Evolutionary conservation across 129 eudicot genomes (phyloP).

Genomic region (Lactuca saligna): DNA sequence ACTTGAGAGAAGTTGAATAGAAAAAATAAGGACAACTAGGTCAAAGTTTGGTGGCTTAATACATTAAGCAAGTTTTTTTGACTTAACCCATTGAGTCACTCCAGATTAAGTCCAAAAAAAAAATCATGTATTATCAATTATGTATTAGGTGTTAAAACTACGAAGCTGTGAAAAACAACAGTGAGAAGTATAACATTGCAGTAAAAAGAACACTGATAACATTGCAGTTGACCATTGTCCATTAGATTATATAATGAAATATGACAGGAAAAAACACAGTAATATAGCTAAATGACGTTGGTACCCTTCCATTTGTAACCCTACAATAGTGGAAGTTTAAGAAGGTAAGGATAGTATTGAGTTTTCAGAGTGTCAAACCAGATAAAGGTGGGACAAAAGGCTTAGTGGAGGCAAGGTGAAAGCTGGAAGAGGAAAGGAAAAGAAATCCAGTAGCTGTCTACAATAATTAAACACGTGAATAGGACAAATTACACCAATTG

Average conservation of each 20-base stretch:
- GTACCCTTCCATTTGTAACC: constrained; percentile 15
- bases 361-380: too few relatives aligned
- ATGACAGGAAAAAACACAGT: constrained; percentile 12
- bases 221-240: constrained; percentile 19
- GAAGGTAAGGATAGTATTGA: too few relatives aligned
- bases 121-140: too few relatives aligned
- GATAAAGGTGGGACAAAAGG: constrained; percentile 27
- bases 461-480: constrained; percentile 35
- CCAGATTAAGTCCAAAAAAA: too few relatives aligned
- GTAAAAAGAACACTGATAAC: constrained; percentile 9
- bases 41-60: too few relatives aligned
- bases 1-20: too few relatives aligned
- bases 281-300: constrained; percentile 18
- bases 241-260: constrained; percentile 1
- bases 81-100: too few relatives aligned
- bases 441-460: constrained; percentile 35
- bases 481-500: too few relatives aligned
- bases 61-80: too few relatives aligned
- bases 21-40: too few relatives aligned
- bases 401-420: constrained; percentile 26
- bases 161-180: background rate
- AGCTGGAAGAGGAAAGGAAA: constrained; percentile 39
- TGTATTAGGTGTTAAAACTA: background rate
- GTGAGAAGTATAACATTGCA: background rate
- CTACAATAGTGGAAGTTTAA: background rate